Evolutionary conservation across 225 moss, liverwort and hornwort genomes (phyloP).

Genomic region (Pseudoscleropodium purum): DNA sequence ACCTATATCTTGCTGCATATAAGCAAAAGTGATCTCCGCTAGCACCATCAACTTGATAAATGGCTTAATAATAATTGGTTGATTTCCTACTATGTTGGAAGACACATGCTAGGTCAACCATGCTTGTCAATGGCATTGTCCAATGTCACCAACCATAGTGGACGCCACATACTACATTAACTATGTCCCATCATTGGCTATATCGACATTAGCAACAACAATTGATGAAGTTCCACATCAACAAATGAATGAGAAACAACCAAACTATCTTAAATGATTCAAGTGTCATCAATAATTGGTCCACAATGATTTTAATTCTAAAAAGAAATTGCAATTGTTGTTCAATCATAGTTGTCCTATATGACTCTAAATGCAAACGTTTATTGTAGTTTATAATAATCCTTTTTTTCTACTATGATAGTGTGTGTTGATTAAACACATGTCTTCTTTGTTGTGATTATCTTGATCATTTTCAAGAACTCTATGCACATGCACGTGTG

Average conservation of each 20-base stretch:
- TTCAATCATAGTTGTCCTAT: not conserved
- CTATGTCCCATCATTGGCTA: no score
- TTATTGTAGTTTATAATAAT: not conserved
- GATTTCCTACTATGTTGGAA: no score
- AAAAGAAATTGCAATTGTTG: not conserved
- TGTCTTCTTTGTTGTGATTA: no score
- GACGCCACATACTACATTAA: no score
- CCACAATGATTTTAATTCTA: rapidly evolving
- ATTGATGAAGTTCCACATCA: not conserved
- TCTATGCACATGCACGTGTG: rapidly evolving
- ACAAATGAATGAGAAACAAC: not conserved
- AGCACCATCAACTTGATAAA: rapidly evolving
- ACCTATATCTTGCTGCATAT: rapidly evolving
- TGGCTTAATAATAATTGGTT: not conserved
- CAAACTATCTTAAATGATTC: not conserved
- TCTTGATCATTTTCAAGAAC: no score
- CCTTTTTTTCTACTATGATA: not conserved
- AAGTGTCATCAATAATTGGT: not conserved
- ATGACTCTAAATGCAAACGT: not conserved
- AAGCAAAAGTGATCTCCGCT: rapidly evolving
- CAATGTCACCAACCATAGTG: no score
- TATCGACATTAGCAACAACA: not conserved
- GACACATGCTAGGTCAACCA: no score
- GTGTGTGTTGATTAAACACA: not conserved
- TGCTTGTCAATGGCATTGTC: no score